phyloP scores from a whole-genome alignment of 108 stramenopile genomes.

The Nitzschia sp. region DNA sequence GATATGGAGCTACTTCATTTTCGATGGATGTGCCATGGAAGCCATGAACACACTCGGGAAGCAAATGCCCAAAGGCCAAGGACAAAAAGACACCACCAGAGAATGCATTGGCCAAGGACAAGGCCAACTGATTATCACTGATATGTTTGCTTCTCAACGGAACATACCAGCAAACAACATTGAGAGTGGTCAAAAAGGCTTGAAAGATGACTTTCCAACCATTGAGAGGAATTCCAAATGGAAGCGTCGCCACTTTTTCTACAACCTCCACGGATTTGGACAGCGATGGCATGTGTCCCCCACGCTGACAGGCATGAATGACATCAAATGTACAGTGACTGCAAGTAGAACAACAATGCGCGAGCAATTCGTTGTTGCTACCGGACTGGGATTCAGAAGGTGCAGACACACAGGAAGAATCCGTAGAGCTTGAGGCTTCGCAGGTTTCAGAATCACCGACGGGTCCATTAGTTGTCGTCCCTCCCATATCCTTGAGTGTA shows the following conservation, averaged over 20 bases:
- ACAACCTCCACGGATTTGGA: slow-evolving; percentile 1
- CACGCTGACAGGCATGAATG: not conserved
- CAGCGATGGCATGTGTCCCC: not conserved
- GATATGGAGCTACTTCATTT: slow-evolving; percentile 79
- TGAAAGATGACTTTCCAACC: slow-evolving; percentile 89
- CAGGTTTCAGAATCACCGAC: too few species aligned
- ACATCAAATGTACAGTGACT: slow-evolving; percentile 11
- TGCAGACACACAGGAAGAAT: too few species aligned
- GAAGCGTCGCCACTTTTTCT: slow-evolving; percentile 22
- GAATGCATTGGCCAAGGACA: slow-evolving; percentile 92
- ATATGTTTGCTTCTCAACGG: slow-evolving; percentile 82
- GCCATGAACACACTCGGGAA: slow-evolving; percentile 91
- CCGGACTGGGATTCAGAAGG: too few species aligned
- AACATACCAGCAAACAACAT: slow-evolving; percentile 87
- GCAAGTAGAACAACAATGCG: slow-evolving; percentile 30
- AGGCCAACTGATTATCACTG: slow-evolving; percentile 71
- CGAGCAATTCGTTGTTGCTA: too few species aligned
- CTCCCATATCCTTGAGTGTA: too few species aligned
- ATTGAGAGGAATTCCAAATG: slow-evolving; percentile 75
- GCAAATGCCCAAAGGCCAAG: slow-evolving; percentile 94
- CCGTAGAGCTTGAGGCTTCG: too few species aligned
- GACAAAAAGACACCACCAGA: slow-evolving; percentile 95
- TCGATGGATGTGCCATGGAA: slow-evolving; percentile 52
- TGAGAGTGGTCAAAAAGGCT: slow-evolving; percentile 77
- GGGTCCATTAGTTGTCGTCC: too few species aligned